Evolutionary conservation across 2,329 filamentous ascomycete genomes (phyloP), one percentile per base, ranked within the genome.

Genomic region (Alternaria viburni): DNA sequence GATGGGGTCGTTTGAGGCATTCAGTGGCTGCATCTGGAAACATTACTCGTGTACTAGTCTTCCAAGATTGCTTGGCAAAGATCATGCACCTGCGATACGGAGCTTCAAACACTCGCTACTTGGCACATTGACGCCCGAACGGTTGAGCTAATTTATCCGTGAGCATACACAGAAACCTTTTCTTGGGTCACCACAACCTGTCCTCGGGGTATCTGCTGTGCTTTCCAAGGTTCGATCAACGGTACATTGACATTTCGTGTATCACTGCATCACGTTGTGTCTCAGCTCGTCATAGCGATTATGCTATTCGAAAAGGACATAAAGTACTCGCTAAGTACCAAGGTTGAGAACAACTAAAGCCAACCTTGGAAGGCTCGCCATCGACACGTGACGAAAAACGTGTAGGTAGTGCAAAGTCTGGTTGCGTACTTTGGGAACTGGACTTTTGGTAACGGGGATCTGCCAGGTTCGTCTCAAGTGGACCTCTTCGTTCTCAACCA

Each of bases 81-180:
- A 54, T 46, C 57, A 47, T 60, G 50, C 51, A 60, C 30, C 43
- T 54, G 21, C 49, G 25, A 25, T 13, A 21, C 36, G 36, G 50
- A 49, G 50, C 57, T 60, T 60, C 54, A 60, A 55, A 59, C 57
- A 59, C 32, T 54, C 47, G 36, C 47, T 45, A 44, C 47, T 59
- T 54, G 49, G 57, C 57, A 54, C 49, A 43, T 46, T 26, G 44
- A 9, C 57, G 13, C 36, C 26, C 49, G 47, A 13, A 57, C 49
- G 13, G 30, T 11, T 12, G 19, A 17, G 19, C 49, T 25, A 41
- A 25, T 41, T 41, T 36, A 36, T 25, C 28, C 49, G 28, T 41
- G 28, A 25, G 30, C 49, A 52, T 32, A 52, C 13, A n/a, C 49
- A 52, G 19, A 36, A 28, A 19, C 36, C 4, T n/a, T 23, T 41